These are phyloP conservation scores for Wickerhamomyces hampshirensis DNA, from an alignment of 805 yeast genomes.

Conservation along the genomic window DNA sequence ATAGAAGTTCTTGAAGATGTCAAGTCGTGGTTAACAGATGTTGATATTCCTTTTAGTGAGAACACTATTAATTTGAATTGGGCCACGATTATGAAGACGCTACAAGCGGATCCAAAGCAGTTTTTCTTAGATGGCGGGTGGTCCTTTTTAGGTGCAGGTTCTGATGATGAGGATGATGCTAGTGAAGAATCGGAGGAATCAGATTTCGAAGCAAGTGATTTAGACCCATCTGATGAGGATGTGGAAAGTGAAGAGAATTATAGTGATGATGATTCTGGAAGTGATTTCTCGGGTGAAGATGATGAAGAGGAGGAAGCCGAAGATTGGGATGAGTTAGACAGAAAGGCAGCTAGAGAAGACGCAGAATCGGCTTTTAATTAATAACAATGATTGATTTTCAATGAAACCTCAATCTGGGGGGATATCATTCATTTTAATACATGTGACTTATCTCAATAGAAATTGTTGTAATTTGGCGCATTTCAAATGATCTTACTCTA, in stretches of 20 bases:
- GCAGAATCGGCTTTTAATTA: constrained; percentile 40
- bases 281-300: constrained; percentile 32
- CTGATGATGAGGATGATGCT: constrained; percentile 69
- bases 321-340: constrained; percentile 26
- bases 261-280: constrained; percentile 28
- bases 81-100: constrained; percentile 92
- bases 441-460: no score
- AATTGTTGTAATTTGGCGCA: no score
- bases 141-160: constrained; percentile 87
- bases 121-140: constrained; percentile 96
- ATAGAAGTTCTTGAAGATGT: constrained; percentile 88
- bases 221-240: constrained; percentile 38
- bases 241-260: constrained; percentile 33
- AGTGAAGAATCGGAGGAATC: constrained; percentile 63
- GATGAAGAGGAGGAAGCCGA: constrained; percentile 38
- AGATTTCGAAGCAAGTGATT: constrained; percentile 41
- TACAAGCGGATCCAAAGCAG: constrained; percentile 87
- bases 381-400: constrained; percentile 28
- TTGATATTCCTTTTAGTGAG: constrained; percentile 90
- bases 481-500: no score
- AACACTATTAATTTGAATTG: constrained; percentile 96
- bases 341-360: constrained; percentile 25
- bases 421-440: no score
- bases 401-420: neutral
- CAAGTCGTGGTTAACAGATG: constrained; percentile 96